Evolutionary conservation across 768 basidiomycete species (phyloP), one percentile per base, ranked within the genome.

Genomic region (Phlegmacium glaucopus): DNA sequence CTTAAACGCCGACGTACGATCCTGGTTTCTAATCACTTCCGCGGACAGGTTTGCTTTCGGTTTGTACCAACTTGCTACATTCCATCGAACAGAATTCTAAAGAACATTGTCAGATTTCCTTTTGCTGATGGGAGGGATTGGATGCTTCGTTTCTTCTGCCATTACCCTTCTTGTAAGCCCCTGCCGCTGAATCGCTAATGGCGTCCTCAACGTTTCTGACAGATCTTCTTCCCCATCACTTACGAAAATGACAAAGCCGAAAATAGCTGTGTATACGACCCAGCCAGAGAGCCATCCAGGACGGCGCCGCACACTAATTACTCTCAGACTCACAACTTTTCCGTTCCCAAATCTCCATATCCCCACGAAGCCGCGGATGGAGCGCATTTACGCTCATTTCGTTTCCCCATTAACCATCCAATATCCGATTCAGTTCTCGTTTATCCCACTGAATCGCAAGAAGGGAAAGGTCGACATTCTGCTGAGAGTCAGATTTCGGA

Each of bases 221-320:
- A 87, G 85, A 77, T 89, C 36, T 89, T 89, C 68, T 89, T 89
- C 70, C 87, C 86, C 3, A 72, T 87, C 45, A 76, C 77, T 4
- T 71, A 70, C 22, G 85, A 87, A 64, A 68, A 76, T 5, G 85
- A 86, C 67, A 73, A 66, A 47, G 71, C 75, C 17, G 77, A 75
- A 41, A 51, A 67, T 13, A 48, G 60, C 39, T 54, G 67, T 11
- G 59, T 57, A 18, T 50, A 61, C 26, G 55, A 45, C 28, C 47
- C 58, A 32, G 58, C 49, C 43, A 73, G 69, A 56, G 53, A 55
- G 7, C 62, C 66, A 26, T 54, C 51, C 9, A 45, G 56, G n/a
- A 50, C 52, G 3, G 62, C 55, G 32, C 62, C 59, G 27, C 61
- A 65, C 15, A 44, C 64, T 42, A 65, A 66, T 45, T 57, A 57